phyloP scores from a whole-genome alignment of 768 basidiomycete species.

The Lactarius sp. region DNA sequence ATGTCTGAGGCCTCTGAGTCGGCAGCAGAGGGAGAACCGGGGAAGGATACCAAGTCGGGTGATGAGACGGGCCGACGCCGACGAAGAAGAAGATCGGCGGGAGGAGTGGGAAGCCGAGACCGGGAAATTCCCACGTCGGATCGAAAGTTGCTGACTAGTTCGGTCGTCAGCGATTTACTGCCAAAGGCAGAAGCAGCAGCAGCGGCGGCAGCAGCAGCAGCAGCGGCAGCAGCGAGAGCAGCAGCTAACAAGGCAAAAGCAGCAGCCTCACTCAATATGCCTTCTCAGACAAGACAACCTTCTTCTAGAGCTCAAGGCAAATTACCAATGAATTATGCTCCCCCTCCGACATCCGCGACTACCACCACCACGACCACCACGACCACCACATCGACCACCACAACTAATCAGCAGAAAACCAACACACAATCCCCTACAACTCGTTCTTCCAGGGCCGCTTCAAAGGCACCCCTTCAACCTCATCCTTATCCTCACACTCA shows the following conservation, averaged over 20 bases:
- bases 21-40: not conserved
- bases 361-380: slow-evolving; percentile 34
- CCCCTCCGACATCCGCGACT: slow-evolving; percentile 31
- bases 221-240: not conserved
- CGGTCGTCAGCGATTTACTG: slow-evolving; percentile 17
- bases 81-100: not conserved
- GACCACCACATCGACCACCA: slow-evolving; percentile 1
- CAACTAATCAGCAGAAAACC: slow-evolving; percentile 18
- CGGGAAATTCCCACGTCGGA: slow-evolving; percentile 20
- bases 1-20: not conserved
- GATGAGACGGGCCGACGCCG: slow-evolving; percentile 4
- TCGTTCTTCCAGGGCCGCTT: slow-evolving; percentile 36
- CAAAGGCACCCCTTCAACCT: slow-evolving; percentile 53
- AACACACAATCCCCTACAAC: slow-evolving; percentile 32
- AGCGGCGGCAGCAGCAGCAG: slow-evolving; percentile 9
- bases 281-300: slow-evolving; percentile 31
- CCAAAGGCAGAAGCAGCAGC: slow-evolving; percentile 27
- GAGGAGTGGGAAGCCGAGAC: not conserved
- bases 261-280: slow-evolving; percentile 26
- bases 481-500: slow-evolving; percentile 49
- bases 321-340: slow-evolving; percentile 80
- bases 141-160: slow-evolving; percentile 18
- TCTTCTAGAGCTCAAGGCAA: slow-evolving; percentile 82
- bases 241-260: slow-evolving; percentile 4
- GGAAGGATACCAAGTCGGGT: not conserved